Conservation (phyloP, 2,329 filamentous ascomycete species). For the Bipolaris oryzae region DNA sequence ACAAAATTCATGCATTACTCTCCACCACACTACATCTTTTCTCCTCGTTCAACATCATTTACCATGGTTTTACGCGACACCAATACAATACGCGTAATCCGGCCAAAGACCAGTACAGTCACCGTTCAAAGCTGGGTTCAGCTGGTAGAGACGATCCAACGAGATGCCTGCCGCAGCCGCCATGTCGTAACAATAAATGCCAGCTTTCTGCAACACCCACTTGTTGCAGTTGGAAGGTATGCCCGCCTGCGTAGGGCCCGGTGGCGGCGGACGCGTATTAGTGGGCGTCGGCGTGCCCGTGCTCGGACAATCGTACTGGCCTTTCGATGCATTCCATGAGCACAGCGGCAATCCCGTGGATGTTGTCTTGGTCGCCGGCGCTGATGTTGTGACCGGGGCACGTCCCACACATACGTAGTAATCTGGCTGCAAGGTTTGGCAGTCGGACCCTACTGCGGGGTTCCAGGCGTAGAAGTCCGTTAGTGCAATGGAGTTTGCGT, state of each 20-base stretch:
- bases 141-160: background rate
- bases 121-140: background rate
- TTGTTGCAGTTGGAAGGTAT: background rate
- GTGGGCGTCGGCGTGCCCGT: background rate
- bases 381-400: background rate
- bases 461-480: conserved; percentile 4
- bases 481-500: background rate
- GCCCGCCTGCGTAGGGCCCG: background rate
- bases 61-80: background rate
- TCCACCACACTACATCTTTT: background rate
- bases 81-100: background rate
- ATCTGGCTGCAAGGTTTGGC: conserved; percentile 1
- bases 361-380: background rate
- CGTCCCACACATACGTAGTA: conserved; percentile 1
- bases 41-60: background rate
- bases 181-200: background rate
- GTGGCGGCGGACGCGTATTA: background rate
- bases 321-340: background rate
- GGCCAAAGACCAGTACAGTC: background rate
- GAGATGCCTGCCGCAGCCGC: background rate
- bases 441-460: conserved; percentile 3
- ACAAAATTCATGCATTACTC: background rate
- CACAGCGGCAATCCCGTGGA: background rate
- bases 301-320: background rate
- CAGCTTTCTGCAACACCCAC: background rate